phyloP scores from a whole-genome alignment of 2,329 filamentous ascomycete species.

The Nannizzia gypsea region DNA sequence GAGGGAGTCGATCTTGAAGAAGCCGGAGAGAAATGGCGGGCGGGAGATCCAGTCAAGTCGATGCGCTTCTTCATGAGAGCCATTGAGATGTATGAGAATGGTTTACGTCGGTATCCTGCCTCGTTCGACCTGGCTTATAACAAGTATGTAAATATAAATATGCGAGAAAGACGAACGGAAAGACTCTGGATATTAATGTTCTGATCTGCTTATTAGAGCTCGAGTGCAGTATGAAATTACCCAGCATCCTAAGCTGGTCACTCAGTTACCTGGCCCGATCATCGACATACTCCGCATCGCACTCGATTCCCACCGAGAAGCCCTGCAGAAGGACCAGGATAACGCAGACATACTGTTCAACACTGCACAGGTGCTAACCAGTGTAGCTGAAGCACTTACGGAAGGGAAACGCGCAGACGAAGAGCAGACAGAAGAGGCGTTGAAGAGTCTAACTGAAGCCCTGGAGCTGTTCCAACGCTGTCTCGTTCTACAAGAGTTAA shows the following conservation, averaged over 20 bases:
- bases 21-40: conserved; percentile 62
- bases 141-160: conserved; percentile 44
- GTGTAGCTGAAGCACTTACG: conserved; percentile 49
- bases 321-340: conserved; percentile 46
- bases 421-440: conserved; percentile 35
- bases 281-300: conserved; percentile 48
- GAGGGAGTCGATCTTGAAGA: conserved; percentile 59
- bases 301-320: conserved; percentile 52
- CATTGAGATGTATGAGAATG: conserved; percentile 54
- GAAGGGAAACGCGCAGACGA: conserved; percentile 40
- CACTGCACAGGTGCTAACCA: conserved; percentile 56
- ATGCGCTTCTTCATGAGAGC: conserved; percentile 49
- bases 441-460: conserved; percentile 48
- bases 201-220: conserved; percentile 41
- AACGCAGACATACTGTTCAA: conserved; percentile 62
- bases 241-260: conserved; percentile 52
- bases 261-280: conserved; percentile 44
- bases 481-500: conserved; percentile 42
- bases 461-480: conserved; percentile 49
- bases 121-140: conserved; percentile 65
- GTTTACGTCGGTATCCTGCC: conserved; percentile 46
- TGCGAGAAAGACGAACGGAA: too few relatives aligned
- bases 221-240: conserved; percentile 58
- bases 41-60: conserved; percentile 56
- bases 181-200: background rate